Percentiles rank a stretch among this genome's conserved stretches.
Conservation (phyloP, 2,329 filamentous ascomycete species). For the Claviceps sp. region DNA sequence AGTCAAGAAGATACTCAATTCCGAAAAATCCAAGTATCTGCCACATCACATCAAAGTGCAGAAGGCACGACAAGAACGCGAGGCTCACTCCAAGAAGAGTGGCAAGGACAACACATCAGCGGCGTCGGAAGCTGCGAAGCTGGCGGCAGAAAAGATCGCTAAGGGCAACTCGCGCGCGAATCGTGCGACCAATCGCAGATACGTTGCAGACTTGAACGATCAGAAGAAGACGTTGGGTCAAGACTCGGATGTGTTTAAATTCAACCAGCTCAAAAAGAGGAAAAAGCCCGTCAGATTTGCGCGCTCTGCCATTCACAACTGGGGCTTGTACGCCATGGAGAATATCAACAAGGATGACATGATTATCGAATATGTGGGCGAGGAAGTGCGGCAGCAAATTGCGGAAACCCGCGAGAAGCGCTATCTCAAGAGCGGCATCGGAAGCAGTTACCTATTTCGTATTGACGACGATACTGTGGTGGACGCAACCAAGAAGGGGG, state of each 20-base stretch:
- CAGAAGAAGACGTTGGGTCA: conserved; percentile 76
- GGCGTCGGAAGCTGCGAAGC: conserved; percentile 56
- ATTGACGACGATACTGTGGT: conserved; percentile 97
- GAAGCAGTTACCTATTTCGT: conserved; percentile 92
- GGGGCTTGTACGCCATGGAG: conserved; percentile 95
- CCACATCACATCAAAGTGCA: conserved; percentile 96
- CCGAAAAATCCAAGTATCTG: conserved; percentile 95
- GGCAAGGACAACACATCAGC: conserved; percentile 52
- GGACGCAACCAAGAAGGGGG: conserved; percentile 95
- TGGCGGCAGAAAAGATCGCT: conserved; percentile 67
- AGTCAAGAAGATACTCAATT: conserved; percentile 88
- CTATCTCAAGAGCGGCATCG: conserved; percentile 92
- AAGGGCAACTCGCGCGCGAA: conserved; percentile 88
- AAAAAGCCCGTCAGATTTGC: conserved; percentile 99
- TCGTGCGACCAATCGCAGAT: conserved; percentile 87
- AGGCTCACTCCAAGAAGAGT: conserved; percentile 55
- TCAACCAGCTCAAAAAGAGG: conserved; percentile 98
- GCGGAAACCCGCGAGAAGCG: conserved; percentile 88
- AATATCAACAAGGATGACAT: conserved; percentile 96
- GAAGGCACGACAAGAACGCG: conserved; percentile 80
- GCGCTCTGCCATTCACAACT: conserved; percentile 94
- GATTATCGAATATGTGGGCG: conserved; percentile 99
- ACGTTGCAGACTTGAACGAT: conserved; percentile 87
- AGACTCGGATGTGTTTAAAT: conserved; percentile 84
- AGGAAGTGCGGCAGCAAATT: conserved; percentile 92